Evolutionary conservation across 305 asterid species (phyloP).

Genomic region (Caryopteris hybrid): DNA sequence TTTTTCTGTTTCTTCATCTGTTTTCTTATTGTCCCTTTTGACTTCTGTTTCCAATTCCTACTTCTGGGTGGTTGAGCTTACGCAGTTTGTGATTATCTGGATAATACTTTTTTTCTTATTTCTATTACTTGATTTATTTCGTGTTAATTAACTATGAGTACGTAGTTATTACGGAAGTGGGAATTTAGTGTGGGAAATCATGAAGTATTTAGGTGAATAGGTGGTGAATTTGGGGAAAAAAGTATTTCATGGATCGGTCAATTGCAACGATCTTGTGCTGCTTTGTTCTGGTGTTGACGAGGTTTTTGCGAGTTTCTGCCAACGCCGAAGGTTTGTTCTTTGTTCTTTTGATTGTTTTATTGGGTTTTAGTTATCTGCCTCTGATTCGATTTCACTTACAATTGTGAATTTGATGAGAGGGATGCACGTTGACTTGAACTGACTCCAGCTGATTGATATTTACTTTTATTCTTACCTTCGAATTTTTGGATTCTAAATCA

Average conservation of each 20-base stretch:
- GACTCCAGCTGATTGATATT: not conserved
- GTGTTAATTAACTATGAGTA: not conserved
- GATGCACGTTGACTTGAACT: constrained; percentile 34
- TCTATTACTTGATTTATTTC: not conserved
- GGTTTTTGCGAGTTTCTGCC: constrained; percentile 38
- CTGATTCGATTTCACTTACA: not conserved
- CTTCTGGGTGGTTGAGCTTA: constrained; percentile 17
- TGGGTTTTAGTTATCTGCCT: not conserved
- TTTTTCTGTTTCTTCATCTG: constrained; percentile 11
- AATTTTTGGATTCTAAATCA: not conserved
- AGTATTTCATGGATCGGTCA: constrained; percentile 46
- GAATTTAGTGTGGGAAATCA: not conserved
- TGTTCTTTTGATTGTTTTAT: not conserved
- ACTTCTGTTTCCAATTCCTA: not conserved
- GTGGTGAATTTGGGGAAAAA: constrained; percentile 15
- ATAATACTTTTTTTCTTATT: not conserved
- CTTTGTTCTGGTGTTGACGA: constrained; percentile 32
- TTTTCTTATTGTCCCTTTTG: not conserved
- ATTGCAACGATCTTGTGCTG: constrained; percentile 39
- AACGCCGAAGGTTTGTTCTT: constrained; percentile 67
- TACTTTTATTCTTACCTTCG: not conserved
- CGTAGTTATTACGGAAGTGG: constrained; percentile 10
- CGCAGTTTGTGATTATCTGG: not conserved
- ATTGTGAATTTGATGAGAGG: constrained; percentile 15
- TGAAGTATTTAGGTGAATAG: constrained; percentile 17